Evolutionary conservation across 2,329 filamentous ascomycete species (phyloP), one percentile per base, ranked within the genome.

Genomic region (Paraphoma sp.): DNA sequence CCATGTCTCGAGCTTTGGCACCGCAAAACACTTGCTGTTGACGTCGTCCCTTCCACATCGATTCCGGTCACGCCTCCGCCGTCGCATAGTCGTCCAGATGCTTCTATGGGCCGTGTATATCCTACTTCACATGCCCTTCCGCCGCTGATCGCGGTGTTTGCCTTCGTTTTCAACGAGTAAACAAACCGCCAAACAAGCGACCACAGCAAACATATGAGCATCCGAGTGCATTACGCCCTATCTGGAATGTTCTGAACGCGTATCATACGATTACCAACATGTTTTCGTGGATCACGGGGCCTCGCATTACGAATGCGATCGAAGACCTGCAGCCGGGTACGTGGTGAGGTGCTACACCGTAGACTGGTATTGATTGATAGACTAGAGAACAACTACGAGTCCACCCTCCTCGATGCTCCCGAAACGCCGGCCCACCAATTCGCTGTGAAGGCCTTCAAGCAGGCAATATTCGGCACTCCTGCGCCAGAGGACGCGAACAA

Each of bases 381-480:
- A 23, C 10, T 43, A 75, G 73, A 75, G 60, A 64, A 64, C 51
- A 68, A 67, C 17, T 69, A 72, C 54, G 71, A 79, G 44, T 77
- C 76, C n/a, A 78, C 76, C 42, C 75, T 79, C 56, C 68, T 83
- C 56, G 86, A 88, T 42, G 78, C 83, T 6, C 87, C 86, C 48
- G 85, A 88, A 62, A 89, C 87, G 1, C 87, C 87, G 8, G 87
- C 86, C 45, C 86, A 86, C 45, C 81, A 89, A 18, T 90, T 90
- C 70, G 87, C 87, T 16, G 83, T 88, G 53, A 87, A 87, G 67
- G 87, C 87, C 14, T 87, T 89, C 74, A 87, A 86, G 66, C 85
- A 86, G 58, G 84, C 86, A 43, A 75, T 89, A 53, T 89, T 87
- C 74, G 86, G 86, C 28, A 89, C 87, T 0, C 87, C 87, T 12